Evolutionary conservation across 1,284 basidiomycete genomes (phyloP).

Genomic region (Ustilago nuda): DNA sequence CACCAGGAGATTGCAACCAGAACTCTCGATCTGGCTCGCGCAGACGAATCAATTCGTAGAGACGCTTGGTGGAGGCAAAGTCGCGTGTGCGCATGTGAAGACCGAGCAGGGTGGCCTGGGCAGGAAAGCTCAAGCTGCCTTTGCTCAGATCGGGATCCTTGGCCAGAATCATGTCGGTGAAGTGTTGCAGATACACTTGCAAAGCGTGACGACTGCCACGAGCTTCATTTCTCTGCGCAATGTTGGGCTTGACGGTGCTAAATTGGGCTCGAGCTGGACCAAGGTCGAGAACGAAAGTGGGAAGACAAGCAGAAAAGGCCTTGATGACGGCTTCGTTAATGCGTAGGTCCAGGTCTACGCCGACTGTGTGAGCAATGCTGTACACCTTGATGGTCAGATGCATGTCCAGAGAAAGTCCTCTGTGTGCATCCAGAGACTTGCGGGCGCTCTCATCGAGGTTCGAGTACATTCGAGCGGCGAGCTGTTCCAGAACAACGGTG

Average conservation of each 20-base stretch:
- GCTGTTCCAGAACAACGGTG: conserved; percentile 23
- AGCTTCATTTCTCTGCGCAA: conserved; percentile 32
- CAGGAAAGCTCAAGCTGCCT: conserved; percentile 18
- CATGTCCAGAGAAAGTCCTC: conserved; percentile 27
- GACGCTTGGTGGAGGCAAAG: conserved; percentile 33
- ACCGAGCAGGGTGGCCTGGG: conserved; percentile 44
- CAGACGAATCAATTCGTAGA: conserved; percentile 40
- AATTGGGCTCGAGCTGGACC: conserved; percentile 15
- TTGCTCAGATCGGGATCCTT: conserved; percentile 35
- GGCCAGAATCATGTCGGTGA: conserved; percentile 30
- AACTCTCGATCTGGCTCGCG: conserved; percentile 22
- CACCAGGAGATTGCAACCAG: conserved; percentile 21
- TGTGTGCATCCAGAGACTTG: conserved; percentile 23
- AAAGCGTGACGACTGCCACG: conserved; percentile 30
- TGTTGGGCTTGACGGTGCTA: conserved; percentile 22
- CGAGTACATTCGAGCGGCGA: conserved; percentile 26
- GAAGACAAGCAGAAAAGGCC: conserved; percentile 26
- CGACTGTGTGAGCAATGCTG: conserved; percentile 13
- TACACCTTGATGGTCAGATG: conserved; percentile 34
- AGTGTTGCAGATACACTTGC: conserved; percentile 30
- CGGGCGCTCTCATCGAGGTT: conserved; percentile 3
- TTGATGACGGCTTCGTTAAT: conserved; percentile 35
- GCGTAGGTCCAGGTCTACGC: conserved; percentile 24
- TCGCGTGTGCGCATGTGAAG: conserved; percentile 40
- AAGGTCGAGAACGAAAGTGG: conserved; percentile 22